These are phyloP conservation scores for Pseudogymnoascus sp. DNA, from an alignment of 2,329 filamentous ascomycete genomes.

Conservation along the genomic window DNA sequence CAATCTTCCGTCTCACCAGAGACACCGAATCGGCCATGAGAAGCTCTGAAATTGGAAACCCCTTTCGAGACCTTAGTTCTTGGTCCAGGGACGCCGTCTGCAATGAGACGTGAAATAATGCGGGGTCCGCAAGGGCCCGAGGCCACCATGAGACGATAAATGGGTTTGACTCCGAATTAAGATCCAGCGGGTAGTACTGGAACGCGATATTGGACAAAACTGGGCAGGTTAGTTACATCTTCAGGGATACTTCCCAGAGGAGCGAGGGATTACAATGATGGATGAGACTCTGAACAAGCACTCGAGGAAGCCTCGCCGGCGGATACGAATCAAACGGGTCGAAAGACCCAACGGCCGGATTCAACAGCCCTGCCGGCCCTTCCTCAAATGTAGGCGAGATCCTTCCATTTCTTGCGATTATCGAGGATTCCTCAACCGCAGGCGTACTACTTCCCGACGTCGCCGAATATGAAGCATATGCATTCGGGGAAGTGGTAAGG, in stretches of 20 bases:
- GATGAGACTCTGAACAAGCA: conserved; percentile 48
- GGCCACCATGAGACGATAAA: conserved; percentile 56
- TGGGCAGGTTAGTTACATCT: conserved; percentile 24
- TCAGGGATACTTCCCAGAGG: not conserved
- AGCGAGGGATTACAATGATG: conserved; percentile 40
- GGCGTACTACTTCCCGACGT: conserved; percentile 11
- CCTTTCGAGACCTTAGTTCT: conserved; percentile 43
- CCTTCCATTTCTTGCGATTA: not conserved
- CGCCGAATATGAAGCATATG: not conserved
- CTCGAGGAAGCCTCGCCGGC: conserved; percentile 41
- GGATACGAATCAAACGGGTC: conserved; percentile 54
- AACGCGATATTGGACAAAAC: conserved; percentile 52
- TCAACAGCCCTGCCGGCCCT: not conserved
- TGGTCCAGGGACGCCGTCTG: conserved; percentile 52
- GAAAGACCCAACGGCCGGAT: conserved; percentile 32
- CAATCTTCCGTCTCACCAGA: conserved; percentile 43
- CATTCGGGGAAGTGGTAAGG: conserved; percentile 26
- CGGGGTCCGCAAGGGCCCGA: conserved; percentile 46
- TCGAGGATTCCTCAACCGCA: not conserved
- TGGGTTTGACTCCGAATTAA: conserved; percentile 45
- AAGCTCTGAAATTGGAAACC: conserved; percentile 46
- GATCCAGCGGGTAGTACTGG: conserved; percentile 51
- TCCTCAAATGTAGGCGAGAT: not conserved
- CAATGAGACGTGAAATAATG: conserved; percentile 51
- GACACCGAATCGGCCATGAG: conserved; percentile 51